phyloP scores from a whole-genome alignment of 2,329 filamentous ascomycete genomes.

The Geosmithia putterillii region DNA sequence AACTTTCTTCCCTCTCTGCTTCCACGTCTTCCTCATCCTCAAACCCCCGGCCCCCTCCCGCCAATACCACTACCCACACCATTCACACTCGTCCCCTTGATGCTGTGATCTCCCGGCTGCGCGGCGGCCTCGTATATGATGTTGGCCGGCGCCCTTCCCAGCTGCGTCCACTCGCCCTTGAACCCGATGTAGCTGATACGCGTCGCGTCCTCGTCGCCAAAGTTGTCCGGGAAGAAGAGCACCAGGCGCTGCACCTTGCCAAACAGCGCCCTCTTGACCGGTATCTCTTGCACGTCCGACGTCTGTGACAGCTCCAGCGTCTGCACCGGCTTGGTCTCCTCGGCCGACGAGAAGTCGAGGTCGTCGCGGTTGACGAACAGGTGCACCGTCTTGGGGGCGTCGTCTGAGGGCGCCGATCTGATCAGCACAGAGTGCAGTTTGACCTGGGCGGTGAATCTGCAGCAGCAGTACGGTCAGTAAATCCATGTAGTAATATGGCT shows the following conservation, averaged over 20 bases:
- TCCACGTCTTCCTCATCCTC: slow-evolving; percentile 6
- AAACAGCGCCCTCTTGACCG: slow-evolving; percentile 80
- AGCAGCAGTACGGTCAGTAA: neutral
- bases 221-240: slow-evolving; percentile 89
- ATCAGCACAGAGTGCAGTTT: slow-evolving; percentile 85
- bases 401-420: slow-evolving; percentile 58
- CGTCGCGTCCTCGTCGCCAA: slow-evolving; percentile 67
- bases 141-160: slow-evolving; percentile 59
- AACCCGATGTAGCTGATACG: slow-evolving; percentile 77
- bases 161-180: slow-evolving; percentile 83
- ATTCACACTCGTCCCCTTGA: slow-evolving; percentile 44
- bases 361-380: slow-evolving; percentile 79
- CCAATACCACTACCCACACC: slow-evolving; percentile 44
- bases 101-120: slow-evolving; percentile 76
- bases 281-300: slow-evolving; percentile 73
- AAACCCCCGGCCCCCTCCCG: slow-evolving; percentile 20
- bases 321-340: slow-evolving; percentile 60
- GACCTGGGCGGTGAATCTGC: slow-evolving; percentile 82
- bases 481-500: neutral
- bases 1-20: neutral
- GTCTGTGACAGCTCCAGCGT: slow-evolving; percentile 67
- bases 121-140: slow-evolving; percentile 91
- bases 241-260: slow-evolving; percentile 71
- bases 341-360: slow-evolving; percentile 70
- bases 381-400: slow-evolving; percentile 72